Evolutionary conservation across 495 filamentous ascomycete species (phyloP).

Genomic region (Xylaria venustula): DNA sequence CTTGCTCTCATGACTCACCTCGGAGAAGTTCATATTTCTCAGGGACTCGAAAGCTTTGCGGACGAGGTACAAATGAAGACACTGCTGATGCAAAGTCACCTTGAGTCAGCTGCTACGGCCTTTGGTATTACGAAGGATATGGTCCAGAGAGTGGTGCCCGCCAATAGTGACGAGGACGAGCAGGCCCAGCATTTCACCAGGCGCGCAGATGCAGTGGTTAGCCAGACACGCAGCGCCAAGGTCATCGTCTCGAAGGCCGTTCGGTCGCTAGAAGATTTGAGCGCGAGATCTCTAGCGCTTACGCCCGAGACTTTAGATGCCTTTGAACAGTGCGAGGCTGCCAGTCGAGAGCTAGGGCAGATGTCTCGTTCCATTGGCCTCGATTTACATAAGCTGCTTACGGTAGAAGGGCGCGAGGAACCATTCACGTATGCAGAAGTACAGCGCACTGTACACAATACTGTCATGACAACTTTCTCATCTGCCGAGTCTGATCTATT

Average conservation of each 20-base stretch:
- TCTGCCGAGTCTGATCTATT: constrained; percentile 61
- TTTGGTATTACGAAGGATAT: constrained; percentile 62
- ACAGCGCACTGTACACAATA: constrained; percentile 57
- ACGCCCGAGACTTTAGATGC: constrained; percentile 52
- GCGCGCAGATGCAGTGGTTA: constrained; percentile 69
- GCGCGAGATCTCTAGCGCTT: constrained; percentile 72
- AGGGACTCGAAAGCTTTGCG: constrained; percentile 71
- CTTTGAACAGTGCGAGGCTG: constrained; percentile 58
- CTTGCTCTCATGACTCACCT: constrained; percentile 86
- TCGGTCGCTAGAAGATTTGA: constrained; percentile 74
- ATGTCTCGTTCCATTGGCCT: constrained; percentile 67
- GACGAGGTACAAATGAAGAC: constrained; percentile 74
- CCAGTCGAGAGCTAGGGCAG: constrained; percentile 63
- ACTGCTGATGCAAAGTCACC: constrained; percentile 71
- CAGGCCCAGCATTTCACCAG: constrained; percentile 65
- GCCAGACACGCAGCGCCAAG: constrained; percentile 77
- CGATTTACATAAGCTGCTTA: constrained; percentile 61
- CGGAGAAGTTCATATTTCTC: constrained; percentile 72
- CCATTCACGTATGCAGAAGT: constrained; percentile 67
- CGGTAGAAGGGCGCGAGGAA: constrained; percentile 70
- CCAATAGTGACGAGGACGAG: constrained; percentile 56
- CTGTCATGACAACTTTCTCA: constrained; percentile 48
- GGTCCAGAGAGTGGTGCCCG: constrained; percentile 61
- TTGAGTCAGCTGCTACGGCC: constrained; percentile 72
- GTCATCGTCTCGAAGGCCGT: constrained; percentile 79